A percentile compares a stretch with the other conserved stretches of the same genome.
These are phyloP conservation scores for Aspergillus novofumigatus DNA, from an alignment of 2,329 filamentous ascomycete species.

Conservation along the genomic window DNA sequence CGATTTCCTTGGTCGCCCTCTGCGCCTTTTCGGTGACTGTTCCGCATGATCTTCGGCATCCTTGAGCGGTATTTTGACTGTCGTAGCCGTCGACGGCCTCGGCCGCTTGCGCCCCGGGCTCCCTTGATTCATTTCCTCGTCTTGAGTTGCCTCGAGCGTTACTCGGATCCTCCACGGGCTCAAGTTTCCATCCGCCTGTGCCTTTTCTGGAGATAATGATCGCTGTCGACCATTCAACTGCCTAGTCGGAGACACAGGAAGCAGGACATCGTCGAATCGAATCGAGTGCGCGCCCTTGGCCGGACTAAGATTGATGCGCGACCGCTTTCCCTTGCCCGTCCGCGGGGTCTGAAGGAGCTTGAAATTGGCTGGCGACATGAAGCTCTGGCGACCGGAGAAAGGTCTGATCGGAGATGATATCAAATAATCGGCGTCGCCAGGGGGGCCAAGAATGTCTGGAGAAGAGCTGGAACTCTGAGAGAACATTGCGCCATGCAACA, in stretches of 20 bases:
- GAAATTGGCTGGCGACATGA: conserved; percentile 35
- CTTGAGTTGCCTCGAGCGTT: conserved; percentile 46
- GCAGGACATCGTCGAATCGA: conserved; percentile 39
- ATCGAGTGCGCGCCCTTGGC: conserved; percentile 38
- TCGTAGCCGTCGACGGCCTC: conserved; percentile 28
- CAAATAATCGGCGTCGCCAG: conserved; percentile 40
- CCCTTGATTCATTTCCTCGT: conserved; percentile 31
- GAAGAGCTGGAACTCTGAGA: conserved; percentile 38
- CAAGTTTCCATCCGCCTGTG: conserved; percentile 35
- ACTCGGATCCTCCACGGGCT: conserved; percentile 48
- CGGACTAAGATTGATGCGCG: conserved; percentile 33
- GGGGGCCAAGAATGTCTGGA: conserved; percentile 40
- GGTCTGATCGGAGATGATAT: conserved; percentile 40
- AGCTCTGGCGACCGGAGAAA: conserved; percentile 35
- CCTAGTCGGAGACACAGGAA: conserved; percentile 36
- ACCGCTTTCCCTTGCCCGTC: conserved; percentile 24
- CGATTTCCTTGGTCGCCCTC: conserved; percentile 43
- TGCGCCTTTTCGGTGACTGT: conserved; percentile 38
- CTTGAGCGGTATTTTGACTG: conserved; percentile 42
- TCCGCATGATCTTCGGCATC: conserved; percentile 28
- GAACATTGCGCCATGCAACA: conserved; percentile 27
- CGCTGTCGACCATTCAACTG: conserved; percentile 25
- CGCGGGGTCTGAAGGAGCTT: conserved; percentile 30
- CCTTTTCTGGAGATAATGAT: conserved; percentile 37
- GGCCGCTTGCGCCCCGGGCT: conserved; percentile 30